These are phyloP conservation scores for Backusella australiensis DNA, from an alignment of 192 early-diverging fungal species.

Conservation along the genomic window DNA sequence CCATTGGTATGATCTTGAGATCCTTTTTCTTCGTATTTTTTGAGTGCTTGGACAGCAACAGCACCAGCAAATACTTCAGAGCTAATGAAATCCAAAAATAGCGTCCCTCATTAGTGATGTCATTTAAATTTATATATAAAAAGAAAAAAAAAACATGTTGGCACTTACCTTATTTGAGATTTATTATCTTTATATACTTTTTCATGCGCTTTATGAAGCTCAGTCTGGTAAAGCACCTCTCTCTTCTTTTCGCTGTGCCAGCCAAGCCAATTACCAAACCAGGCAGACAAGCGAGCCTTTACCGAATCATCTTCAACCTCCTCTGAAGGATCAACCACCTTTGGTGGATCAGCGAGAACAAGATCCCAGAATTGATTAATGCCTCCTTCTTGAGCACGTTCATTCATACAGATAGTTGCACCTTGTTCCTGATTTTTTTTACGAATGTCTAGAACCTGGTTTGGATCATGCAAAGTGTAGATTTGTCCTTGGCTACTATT, in stretches of 20 bases:
- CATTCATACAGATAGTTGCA: constrained; percentile 11
- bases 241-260: constrained; percentile 3
- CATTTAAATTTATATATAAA: neutral
- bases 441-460: constrained; percentile 20
- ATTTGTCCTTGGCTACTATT: constrained; percentile 10
- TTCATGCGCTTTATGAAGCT: constrained; percentile 14
- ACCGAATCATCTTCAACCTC: constrained; percentile 4
- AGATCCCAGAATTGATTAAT: constrained; percentile 8
- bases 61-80: constrained; percentile 48
- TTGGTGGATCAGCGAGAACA: constrained; percentile 3
- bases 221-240: neutral
- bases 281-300: neutral
- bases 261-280: constrained; percentile 25
- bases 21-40: constrained; percentile 30
- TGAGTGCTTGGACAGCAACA: constrained; percentile 56
- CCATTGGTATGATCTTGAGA: neutral
- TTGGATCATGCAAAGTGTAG: constrained; percentile 7
- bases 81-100: neutral
- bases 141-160: neutral
- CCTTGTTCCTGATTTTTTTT: neutral
- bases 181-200: constrained; percentile 18
- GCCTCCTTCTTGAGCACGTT: neutral
- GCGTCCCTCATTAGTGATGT: neutral
- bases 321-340: neutral
- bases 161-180: constrained; percentile 10